Evolutionary conservation across 495 filamentous ascomycete species (phyloP).

Genomic region (Hypoxylon rickii): DNA sequence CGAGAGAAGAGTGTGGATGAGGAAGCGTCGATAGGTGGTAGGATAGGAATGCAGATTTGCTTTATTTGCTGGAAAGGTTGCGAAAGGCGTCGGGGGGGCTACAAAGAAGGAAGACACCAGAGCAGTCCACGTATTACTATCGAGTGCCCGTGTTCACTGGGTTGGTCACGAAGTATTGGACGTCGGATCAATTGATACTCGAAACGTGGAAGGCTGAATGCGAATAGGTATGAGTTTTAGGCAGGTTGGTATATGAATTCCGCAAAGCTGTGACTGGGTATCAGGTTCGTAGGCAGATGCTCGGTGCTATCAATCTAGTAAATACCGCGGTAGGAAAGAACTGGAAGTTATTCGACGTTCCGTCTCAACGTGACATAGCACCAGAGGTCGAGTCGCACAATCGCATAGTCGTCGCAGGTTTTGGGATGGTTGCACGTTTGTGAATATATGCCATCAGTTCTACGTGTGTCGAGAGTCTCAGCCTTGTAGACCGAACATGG

Average conservation of each 20-base stretch:
- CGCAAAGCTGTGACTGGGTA: too few species aligned
- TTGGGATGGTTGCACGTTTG: not conserved
- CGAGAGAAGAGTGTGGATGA: not conserved
- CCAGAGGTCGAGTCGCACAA: not conserved
- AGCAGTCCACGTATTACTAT: constrained; percentile 3
- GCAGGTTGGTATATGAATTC: not conserved
- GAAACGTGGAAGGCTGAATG: not conserved
- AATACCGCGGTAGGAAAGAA: too few species aligned
- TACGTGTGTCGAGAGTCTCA: too few species aligned
- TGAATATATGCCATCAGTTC: not conserved
- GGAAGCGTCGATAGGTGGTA: not conserved
- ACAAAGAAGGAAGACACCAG: constrained; percentile 3
- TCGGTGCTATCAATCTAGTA: too few species aligned
- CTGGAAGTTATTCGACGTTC: too few species aligned
- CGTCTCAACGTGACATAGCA: too few species aligned
- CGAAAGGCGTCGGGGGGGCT: too few species aligned
- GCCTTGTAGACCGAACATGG: not conserved
- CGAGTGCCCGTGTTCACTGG: not conserved
- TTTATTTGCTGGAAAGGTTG: constrained; percentile 15
- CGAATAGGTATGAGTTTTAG: too few species aligned
- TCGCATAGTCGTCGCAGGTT: not conserved
- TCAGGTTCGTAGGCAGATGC: too few species aligned
- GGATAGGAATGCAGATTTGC: not conserved
- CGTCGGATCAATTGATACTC: not conserved
- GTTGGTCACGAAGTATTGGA: not conserved